phyloP scores from a whole-genome alignment of 257 asterid genomes.

The Rubia yunnanensis region DNA sequence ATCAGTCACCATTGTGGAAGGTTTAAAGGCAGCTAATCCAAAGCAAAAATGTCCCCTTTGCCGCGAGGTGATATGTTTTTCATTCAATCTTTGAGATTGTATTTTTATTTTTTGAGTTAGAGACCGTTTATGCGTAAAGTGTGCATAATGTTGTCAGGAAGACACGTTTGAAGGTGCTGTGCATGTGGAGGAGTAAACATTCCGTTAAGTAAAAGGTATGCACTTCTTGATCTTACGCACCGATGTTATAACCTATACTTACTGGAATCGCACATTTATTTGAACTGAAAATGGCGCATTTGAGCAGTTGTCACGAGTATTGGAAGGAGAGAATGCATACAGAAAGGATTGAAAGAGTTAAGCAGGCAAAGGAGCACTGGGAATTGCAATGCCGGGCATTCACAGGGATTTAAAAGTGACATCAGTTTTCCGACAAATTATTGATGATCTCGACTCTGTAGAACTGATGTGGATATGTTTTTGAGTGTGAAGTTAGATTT shows the following conservation, averaged over 20 bases:
- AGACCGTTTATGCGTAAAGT: not conserved
- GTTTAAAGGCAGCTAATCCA: conserved; percentile 44
- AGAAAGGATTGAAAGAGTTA: conserved; percentile 62
- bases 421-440: too few relatives aligned
- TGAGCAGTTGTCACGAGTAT: conserved; percentile 62
- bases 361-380: conserved; percentile 88
- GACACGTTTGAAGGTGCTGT: conserved; percentile 65
- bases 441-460: too few relatives aligned
- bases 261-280: not conserved
- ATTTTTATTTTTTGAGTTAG: too few relatives aligned
- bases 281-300: not conserved
- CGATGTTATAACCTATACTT: not conserved
- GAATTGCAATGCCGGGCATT: conserved; percentile 68
- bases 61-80: conserved; percentile 54
- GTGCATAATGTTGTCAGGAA: conserved; percentile 21
- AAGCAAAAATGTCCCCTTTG: conserved; percentile 72
- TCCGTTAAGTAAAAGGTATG: conserved; percentile 56
- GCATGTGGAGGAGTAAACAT: conserved; percentile 81
- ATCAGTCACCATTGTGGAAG: conserved; percentile 82
- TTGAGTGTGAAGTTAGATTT: not conserved
- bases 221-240: not conserved
- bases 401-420: conserved; percentile 38
- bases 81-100: not conserved
- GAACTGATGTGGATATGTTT: not conserved
- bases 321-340: conserved; percentile 64